phyloP scores from a whole-genome alignment of 805 yeast genomes.

The Candida parachauliodes region DNA sequence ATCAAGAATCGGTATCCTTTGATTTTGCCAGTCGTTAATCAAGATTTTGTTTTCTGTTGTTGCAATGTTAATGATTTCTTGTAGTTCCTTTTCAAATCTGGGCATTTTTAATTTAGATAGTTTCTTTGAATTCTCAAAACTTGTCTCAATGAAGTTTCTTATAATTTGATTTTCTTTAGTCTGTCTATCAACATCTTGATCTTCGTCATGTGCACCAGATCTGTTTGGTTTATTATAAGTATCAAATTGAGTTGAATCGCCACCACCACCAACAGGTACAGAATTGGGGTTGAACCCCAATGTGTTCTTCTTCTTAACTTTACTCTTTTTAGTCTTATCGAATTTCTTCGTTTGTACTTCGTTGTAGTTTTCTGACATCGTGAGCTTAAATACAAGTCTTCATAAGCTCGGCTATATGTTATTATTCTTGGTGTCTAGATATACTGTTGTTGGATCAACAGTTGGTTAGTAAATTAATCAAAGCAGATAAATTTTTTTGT shows the following conservation, averaged over 20 bases:
- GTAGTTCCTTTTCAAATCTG: constrained; percentile 48
- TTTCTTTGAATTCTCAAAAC: no score
- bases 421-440: no score
- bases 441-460: no score
- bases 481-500: no score
- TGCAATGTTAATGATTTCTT: constrained; percentile 46
- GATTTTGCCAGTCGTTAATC: constrained; percentile 52
- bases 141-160: not conserved
- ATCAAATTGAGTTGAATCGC: not conserved
- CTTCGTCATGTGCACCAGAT: not conserved
- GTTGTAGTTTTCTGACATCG: constrained; percentile 1
- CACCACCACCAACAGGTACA: not conserved
- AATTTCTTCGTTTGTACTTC: constrained; percentile 4
- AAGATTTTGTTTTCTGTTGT: constrained; percentile 40
- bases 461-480: no score
- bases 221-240: not conserved
- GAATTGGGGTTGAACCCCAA: not conserved
- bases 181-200: no score
- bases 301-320: not conserved
- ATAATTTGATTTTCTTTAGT: no score
- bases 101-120: constrained; percentile 32
- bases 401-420: no score
- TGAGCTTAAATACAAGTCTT: no score
- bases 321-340: not conserved
- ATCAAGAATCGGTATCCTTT: constrained; percentile 46